Conservation (phyloP, 179 eudicot species). For the Vitellaria paradoxa region DNA sequence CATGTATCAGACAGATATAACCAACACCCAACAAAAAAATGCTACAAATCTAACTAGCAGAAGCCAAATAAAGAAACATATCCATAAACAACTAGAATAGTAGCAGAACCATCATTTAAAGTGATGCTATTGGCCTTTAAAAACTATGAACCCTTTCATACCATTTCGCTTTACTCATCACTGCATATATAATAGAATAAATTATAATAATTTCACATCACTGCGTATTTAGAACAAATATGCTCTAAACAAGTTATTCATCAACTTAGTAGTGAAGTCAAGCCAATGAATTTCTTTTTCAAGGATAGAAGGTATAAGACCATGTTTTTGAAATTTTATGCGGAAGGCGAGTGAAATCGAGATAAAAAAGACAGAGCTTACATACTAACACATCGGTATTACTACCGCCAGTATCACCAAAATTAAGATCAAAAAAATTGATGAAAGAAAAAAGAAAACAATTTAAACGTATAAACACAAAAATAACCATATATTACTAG, state of each 20-base stretch:
- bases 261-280: too few relatives aligned
- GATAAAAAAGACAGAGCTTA: too few relatives aligned
- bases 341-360: too few relatives aligned
- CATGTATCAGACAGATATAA: neutral
- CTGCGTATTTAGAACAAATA: neutral
- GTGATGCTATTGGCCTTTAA: neutral
- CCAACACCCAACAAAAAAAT: neutral
- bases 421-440: neutral
- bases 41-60: neutral
- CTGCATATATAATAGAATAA: neutral
- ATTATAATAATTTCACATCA: neutral
- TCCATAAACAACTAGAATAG: neutral
- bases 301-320: neutral
- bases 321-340: too few relatives aligned
- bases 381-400: neutral
- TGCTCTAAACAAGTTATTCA: neutral
- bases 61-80: neutral
- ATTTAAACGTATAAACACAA: neutral
- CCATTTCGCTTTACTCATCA: neutral
- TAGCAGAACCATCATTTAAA: neutral
- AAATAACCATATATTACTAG: conserved; percentile 1
- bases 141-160: neutral
- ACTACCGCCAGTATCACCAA: neutral
- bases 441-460: neutral
- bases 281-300: neutral